Evolutionary conservation across 345 rosid genomes (phyloP), one percentile per base, ranked within the genome.

Genomic region (Trapa bicornis): DNA sequence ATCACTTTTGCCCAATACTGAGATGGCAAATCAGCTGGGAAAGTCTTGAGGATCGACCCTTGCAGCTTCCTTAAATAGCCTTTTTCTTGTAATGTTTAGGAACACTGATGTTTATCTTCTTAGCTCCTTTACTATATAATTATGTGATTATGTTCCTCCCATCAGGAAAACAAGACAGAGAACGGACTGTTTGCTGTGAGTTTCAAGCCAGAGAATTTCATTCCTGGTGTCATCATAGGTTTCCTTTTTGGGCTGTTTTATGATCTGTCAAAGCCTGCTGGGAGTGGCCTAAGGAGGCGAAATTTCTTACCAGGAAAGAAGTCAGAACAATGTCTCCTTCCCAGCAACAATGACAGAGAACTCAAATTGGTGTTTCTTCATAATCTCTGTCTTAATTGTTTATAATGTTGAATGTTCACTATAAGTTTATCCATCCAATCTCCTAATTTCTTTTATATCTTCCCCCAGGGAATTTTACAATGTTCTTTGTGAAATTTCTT

Each of bases 171-270:
- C 70, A 81, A 66, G 70, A 15, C 66, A 48, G 84, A 83, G 70
- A 80, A 65, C 69, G 79, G 79, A 62, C 78, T 81, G 69, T 72
- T 92, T 36, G 70, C 86, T 8, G 91, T 77, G 58, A 83, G 91
- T 81, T 92, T 92, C 72, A 83, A 69, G 78, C 77, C 81, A 5
- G 91, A 89, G 77, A 92, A 92, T 74, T 85, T 89, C 71, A 73
- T 89, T 70, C 96, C 96, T 1, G 96, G 96, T 33, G 73, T 92
- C 61, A 78, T 89, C 5, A 85, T 89, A 42, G 98, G 98, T 67
- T 89, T 92, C 86, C 83, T 92, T 74, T 65, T 85, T 5, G 98
- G 98, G 57, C 76, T 86, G 81, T 67, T 92, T 38, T 67, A 83
- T 82, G 98, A 92, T 76, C 84, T 92, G 32, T 65, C 87, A 10